These are phyloP conservation scores for Lasiosphaeriaceae sp. DNA, from an alignment of 495 filamentous ascomycete species.

Conservation along the genomic window DNA sequence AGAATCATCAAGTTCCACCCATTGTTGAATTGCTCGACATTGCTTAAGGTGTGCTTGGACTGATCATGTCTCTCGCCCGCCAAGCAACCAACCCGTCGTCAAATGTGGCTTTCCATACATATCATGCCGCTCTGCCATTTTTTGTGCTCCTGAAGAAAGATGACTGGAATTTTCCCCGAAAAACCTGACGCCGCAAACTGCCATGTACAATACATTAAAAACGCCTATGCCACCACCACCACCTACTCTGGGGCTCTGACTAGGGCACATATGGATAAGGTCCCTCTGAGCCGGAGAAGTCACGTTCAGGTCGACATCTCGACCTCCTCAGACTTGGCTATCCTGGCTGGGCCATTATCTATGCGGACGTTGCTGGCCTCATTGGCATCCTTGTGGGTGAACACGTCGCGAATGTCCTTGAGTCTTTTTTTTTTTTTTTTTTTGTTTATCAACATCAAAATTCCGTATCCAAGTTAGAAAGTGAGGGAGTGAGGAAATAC, in stretches of 20 bases:
- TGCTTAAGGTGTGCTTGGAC: no score
- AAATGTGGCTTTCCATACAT: no score
- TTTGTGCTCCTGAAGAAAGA: not conserved
- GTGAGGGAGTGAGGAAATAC: constrained; percentile 35
- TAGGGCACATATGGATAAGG: not conserved
- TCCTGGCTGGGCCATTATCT: constrained; percentile 25
- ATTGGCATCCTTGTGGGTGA: constrained; percentile 80
- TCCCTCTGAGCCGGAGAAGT: not conserved
- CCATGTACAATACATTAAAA: not conserved
- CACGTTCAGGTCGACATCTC: constrained; percentile 23
- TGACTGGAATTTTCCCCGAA: not conserved
- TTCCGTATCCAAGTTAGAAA: not conserved
- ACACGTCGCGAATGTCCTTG: constrained; percentile 71
- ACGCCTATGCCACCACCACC: not conserved
- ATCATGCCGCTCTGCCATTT: not conserved
- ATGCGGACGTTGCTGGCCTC: constrained; percentile 61
- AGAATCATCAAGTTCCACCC: no score
- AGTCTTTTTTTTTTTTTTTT: no score
- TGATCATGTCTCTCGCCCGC: no score
- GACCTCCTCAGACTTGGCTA: constrained; percentile 19
- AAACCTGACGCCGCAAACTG: constrained; percentile 5
- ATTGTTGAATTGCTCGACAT: no score
- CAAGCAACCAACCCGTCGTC: no score
- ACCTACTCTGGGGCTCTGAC: not conserved
- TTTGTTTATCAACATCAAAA: no score